phyloP scores from a whole-genome alignment of 257 asterid genomes.

The Ophiorrhiza pumila region DNA sequence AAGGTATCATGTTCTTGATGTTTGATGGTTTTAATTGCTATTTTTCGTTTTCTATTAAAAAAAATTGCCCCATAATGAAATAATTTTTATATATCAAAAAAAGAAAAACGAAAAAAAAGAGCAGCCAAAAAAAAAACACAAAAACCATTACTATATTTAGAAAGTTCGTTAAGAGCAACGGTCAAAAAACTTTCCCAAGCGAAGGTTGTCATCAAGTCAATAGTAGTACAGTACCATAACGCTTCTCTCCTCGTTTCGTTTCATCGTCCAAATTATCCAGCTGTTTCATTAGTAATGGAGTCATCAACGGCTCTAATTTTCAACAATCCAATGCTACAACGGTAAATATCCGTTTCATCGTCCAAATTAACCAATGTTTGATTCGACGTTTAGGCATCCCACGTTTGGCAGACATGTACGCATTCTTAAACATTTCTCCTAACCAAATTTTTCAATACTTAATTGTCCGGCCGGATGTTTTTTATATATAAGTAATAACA shows the following conservation, averaged over 20 bases:
- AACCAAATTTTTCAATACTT: conserved; percentile 1
- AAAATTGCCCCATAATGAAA: too few relatives aligned
- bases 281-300: background rate
- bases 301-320: background rate
- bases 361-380: background rate
- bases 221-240: too few relatives aligned
- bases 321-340: background rate
- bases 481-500: background rate
- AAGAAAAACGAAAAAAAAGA: background rate
- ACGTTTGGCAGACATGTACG: conserved; percentile 8
- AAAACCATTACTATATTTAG: background rate
- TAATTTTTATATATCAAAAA: too few relatives aligned
- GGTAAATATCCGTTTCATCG: background rate
- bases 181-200: background rate
- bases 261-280: background rate
- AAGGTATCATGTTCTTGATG: too few relatives aligned
- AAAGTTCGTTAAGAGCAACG: background rate
- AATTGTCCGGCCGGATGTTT: conserved; percentile 13
- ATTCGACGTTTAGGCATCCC: conserved; percentile 4
- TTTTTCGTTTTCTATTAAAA: too few relatives aligned
- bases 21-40: too few relatives aligned
- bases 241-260: background rate
- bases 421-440: background rate
- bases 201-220: too few relatives aligned
- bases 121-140: background rate